Base-by-base conservation (phyloP, 148 eudicot species). In the Simmondsia chinensis region DNA sequence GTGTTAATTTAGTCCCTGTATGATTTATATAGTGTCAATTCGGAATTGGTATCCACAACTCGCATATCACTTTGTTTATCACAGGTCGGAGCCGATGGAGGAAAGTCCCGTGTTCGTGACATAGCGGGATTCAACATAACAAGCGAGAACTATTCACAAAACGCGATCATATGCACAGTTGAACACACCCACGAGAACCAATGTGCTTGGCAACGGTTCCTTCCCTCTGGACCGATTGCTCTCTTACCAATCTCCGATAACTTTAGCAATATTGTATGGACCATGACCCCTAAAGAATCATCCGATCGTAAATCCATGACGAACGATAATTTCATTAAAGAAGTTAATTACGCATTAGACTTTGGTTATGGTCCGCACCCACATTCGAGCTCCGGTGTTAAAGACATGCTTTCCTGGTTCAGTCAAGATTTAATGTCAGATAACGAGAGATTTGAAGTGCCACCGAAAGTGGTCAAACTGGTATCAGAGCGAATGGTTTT, bases 81-180 rank as follows among this genome's bases (percentile, higher is more conserved):
- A 19, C 58, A 93, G 99, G 96, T 93, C 51, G 99, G 99, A 60
- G 89, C 99, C 44, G 99, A 93, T 66, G 99, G 99, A 13, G 93
- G 96, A 38, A 93, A 79, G 63, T 93, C 99, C 40, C 77, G 71
- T 54, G 91, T 86, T 22, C 75, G 95, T 63, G 87, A 93, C 46
- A 54, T 93, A 35, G 82, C 89, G 33, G 78, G 87, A 52, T 77
- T 93, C 50, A 67, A 48, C 34, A 65, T 91, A 50, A 82, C 87
- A 14, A 83, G 79, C 49, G 79, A 79, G 87, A 86, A 79, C 31
- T 93, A 93, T 70, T 63, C 77, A 31, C 99, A 93, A 56, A 86
- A 66, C 67, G 99, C 96, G 47, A 52, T 93, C 48, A 86, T 93
- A 40, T 93, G 99, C 69, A 86, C 96, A 2, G 94, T 93, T 29